These are phyloP conservation scores for Saccharomyces uvarum DNA, from an alignment of 1,139 yeast species.

Conservation along the genomic window DNA sequence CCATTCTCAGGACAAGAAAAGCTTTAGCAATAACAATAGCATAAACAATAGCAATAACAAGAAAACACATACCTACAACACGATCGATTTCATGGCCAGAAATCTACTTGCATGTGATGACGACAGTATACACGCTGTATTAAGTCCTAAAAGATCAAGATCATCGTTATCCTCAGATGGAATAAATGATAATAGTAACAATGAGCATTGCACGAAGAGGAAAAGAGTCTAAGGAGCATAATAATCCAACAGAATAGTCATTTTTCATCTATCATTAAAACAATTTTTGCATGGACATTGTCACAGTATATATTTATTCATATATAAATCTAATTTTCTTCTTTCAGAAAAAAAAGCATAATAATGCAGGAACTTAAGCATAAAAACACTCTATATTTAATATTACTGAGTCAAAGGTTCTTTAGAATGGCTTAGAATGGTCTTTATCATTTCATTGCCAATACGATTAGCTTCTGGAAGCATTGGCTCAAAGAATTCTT, in stretches of 20 bases:
- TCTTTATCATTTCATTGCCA: constrained; percentile 94
- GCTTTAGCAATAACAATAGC: neutral
- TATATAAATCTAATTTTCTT: neutral
- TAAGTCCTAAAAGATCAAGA: neutral
- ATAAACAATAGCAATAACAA: constrained; percentile 1
- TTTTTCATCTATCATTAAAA: neutral
- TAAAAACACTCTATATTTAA: neutral
- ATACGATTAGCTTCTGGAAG: constrained; percentile 78
- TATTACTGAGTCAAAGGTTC: neutral
- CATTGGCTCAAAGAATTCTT: constrained; percentile 75
- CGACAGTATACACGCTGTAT: neutral
- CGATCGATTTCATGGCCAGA: neutral
- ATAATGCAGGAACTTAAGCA: neutral
- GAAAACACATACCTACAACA: neutral
- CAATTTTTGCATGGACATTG: constrained; percentile 5
- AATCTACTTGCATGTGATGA: neutral
- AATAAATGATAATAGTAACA: neutral
- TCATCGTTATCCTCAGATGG: neutral
- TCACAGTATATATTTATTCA: constrained; percentile 1
- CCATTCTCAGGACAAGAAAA: neutral
- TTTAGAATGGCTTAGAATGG: constrained; percentile 43
- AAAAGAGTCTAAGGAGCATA: neutral
- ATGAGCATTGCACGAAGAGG: neutral
- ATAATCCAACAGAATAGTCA: neutral
- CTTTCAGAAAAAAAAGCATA: neutral